Conservation (phyloP, 768 basidiomycete genomes). For the Macrolepiota dolichaula region DNA sequence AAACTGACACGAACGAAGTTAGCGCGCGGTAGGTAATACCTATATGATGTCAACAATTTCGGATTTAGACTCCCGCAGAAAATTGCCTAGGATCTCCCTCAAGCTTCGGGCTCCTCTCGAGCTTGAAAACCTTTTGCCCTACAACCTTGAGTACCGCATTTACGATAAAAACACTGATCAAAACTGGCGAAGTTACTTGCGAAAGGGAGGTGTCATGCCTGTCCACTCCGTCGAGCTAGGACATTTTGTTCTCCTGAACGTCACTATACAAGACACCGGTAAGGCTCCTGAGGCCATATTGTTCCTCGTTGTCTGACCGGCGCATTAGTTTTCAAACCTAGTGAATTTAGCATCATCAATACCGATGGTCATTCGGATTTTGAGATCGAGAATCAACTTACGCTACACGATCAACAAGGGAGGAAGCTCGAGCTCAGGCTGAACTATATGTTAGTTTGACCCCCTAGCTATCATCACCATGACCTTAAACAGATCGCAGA, state of each 20-base stretch:
- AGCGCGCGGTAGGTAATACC: slow-evolving; percentile 43
- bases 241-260: slow-evolving; percentile 86
- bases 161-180: slow-evolving; percentile 94
- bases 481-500: slow-evolving; percentile 27
- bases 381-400: slow-evolving; percentile 70
- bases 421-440: slow-evolving; percentile 78
- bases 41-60: background rate
- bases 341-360: slow-evolving; percentile 97
- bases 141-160: slow-evolving; percentile 92
- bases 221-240: slow-evolving; percentile 92
- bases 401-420: slow-evolving; percentile 67
- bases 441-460: slow-evolving; percentile 78
- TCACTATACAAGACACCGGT: slow-evolving; percentile 93
- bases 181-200: slow-evolving; percentile 91
- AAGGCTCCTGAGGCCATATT: slow-evolving; percentile 14
- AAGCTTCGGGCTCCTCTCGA: slow-evolving; percentile 92
- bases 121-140: slow-evolving; percentile 92
- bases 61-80: slow-evolving; percentile 38
- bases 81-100: slow-evolving; percentile 81
- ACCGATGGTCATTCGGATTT: slow-evolving; percentile 90
- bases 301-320: background rate
- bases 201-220: slow-evolving; percentile 93
- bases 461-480: background rate
- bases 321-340: slow-evolving; percentile 76
- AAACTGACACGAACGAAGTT: slow-evolving; percentile 58